A percentile compares a stretch with the other conserved stretches of the same genome.
phyloP scores from a whole-genome alignment of 2,329 filamentous ascomycete genomes.

The Ophiostoma pallidulum region DNA sequence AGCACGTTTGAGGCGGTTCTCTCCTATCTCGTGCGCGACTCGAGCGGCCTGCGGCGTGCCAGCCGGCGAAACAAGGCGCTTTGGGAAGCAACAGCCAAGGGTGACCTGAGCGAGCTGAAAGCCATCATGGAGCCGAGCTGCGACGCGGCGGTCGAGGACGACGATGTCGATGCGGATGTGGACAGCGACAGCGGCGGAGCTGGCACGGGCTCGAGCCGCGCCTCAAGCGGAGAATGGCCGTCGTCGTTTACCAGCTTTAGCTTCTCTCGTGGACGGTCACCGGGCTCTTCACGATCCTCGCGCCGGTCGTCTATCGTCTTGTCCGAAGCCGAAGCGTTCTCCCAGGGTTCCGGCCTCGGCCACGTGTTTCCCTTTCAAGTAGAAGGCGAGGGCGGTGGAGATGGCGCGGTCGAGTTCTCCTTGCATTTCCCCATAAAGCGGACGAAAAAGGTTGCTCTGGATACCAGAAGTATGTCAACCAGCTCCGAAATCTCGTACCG shows the following conservation, averaged over 20 bases:
- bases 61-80: slow-evolving; percentile 77
- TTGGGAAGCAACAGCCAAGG: slow-evolving; percentile 78
- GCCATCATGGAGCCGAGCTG: slow-evolving; percentile 67
- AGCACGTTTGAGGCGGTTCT: slow-evolving; percentile 94
- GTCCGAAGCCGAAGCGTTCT: slow-evolving; percentile 41
- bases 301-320: slow-evolving; percentile 32
- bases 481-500: slow-evolving; percentile 76
- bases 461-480: slow-evolving; percentile 78
- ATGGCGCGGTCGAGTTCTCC: slow-evolving; percentile 14
- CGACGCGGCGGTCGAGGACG: slow-evolving; percentile 36
- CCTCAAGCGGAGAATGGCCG: slow-evolving; percentile 33
- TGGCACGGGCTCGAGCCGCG: slow-evolving; percentile 12
- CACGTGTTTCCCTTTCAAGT: slow-evolving; percentile 87
- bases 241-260: slow-evolving; percentile 37
- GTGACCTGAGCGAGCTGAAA: slow-evolving; percentile 64
- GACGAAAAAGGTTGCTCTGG: slow-evolving; percentile 78
- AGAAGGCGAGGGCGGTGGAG: not conserved
- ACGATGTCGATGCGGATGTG: slow-evolving; percentile 23
- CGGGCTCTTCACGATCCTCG: slow-evolving; percentile 26
- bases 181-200: slow-evolving; percentile 8
- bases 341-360: slow-evolving; percentile 51
- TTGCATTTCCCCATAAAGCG: slow-evolving; percentile 36
- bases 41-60: slow-evolving; percentile 68
- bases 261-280: slow-evolving; percentile 31
- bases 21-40: slow-evolving; percentile 76